Base-by-base conservation (phyloP, 1,284 basidiomycete species). In the Puccinia hordei region DNA sequence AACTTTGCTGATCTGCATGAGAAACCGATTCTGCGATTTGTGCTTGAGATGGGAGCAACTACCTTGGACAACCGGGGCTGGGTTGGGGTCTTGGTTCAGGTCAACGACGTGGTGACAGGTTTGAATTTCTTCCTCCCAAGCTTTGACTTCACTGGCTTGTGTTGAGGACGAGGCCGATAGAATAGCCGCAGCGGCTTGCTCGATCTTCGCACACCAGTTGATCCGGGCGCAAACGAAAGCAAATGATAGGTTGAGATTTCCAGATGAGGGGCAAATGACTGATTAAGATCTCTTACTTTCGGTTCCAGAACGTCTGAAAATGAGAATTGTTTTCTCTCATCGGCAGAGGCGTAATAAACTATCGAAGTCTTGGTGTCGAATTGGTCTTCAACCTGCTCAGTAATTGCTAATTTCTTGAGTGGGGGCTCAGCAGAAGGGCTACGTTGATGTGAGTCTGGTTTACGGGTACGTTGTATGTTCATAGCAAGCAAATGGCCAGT, bases 91-190 rank as follows among this genome's bases (percentile, higher is more conserved):
- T 85, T 95, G 95, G 73, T 92, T 87, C 0, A 99, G 88, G 17
- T 90, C 90, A 12, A 92, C 87, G 0, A 94, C 93, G 84, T 99
- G 96, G 84, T 93, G 91, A 87, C 96, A 99, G 2, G 93, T 86
- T 0, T 88, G 84, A 44, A 98, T 92, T 85, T 98, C 96, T 86
- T 98, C 95, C 85, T 97, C 94, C 96, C 97, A 99, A 1, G 95
- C 93, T 86, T 98, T 92, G 80, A 99, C 93, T 85, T 98, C 95
- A 0, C 91, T 93, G 84, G 95, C 92, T 75, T 94, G 92, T 0
- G 93, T 92, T 0, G 94, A 96, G 0, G 94, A 94, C 83, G 94
- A 88, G 0, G 94, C 91, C 1, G 88, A 88, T 90, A 97, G 91
- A 79, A 97, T 88, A 0, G 89, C 90, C n/a, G 90, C 88, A 4